Evolutionary conservation across 169 alveolate genomes (phyloP).

Genomic region (Cryptosporidium sp.): DNA sequence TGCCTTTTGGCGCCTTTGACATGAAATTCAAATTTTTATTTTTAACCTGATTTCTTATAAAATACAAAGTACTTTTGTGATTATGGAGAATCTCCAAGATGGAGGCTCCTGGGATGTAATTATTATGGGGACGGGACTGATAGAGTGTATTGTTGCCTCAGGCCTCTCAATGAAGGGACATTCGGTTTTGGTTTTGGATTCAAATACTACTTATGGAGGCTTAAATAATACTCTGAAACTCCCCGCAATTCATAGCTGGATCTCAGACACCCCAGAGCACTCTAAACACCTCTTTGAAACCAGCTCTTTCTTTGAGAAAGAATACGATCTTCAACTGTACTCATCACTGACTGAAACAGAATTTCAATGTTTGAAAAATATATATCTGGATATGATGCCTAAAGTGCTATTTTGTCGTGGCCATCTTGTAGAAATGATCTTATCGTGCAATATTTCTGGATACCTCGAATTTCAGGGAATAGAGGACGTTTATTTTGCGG

Average conservation of each 20-base stretch:
- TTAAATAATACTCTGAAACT: constrained; percentile 34
- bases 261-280: constrained; percentile 11
- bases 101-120: constrained; percentile 55
- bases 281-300: neutral
- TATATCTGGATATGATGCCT: constrained; percentile 47
- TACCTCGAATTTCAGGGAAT: constrained; percentile 68
- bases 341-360: constrained; percentile 4
- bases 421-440: constrained; percentile 21
- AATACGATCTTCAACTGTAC: neutral
- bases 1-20: constrained; percentile 9
- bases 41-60: neutral
- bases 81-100: neutral
- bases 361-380: neutral
- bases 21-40: neutral
- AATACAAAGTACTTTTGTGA: neutral
- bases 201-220: constrained; percentile 50
- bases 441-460: constrained; percentile 41
- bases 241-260: constrained; percentile 11
- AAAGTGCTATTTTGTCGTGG: constrained; percentile 47
- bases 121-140: constrained; percentile 49
- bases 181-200: constrained; percentile 37
- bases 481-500: constrained; percentile 16
- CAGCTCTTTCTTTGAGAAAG: constrained; percentile 21
- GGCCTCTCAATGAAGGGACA: constrained; percentile 66
- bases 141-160: constrained; percentile 59